Percentiles rank a stretch among this genome's conserved stretches.
phyloP scores from a whole-genome alignment of 352 stramenopile species.

The Phytophthora rubi region DNA sequence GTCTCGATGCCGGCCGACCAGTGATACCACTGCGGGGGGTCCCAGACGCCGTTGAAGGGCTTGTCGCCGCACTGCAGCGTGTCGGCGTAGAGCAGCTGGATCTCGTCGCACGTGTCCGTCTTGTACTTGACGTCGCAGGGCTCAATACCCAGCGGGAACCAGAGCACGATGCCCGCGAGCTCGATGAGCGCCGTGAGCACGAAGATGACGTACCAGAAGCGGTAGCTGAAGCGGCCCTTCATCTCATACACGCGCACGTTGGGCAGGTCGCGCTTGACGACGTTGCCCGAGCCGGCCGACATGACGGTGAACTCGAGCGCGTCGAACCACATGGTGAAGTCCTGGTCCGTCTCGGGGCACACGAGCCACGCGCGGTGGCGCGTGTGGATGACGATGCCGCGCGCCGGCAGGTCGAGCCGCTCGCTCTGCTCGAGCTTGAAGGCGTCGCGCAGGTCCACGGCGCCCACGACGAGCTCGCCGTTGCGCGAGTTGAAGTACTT shows the following conservation, averaged over 20 bases:
- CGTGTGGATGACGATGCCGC: conserved; percentile 80
- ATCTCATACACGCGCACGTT: conserved; percentile 83
- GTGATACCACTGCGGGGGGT: conserved; percentile 72
- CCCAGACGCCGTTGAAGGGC: conserved; percentile 79
- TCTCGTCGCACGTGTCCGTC: conserved; percentile 53
- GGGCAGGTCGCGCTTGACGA: conserved; percentile 80
- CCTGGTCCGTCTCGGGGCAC: conserved; percentile 81
- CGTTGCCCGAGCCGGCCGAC: conserved; percentile 69
- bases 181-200: conserved; percentile 71
- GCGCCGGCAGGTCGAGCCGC: conserved; percentile 68
- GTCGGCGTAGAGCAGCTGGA: conserved; percentile 59
- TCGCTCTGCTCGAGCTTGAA: conserved; percentile 85
- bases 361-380: conserved; percentile 76
- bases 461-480: conserved; percentile 74
- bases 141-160: conserved; percentile 54
- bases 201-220: conserved; percentile 78
- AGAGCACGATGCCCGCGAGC: conserved; percentile 48
- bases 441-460: conserved; percentile 75
- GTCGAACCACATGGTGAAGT: conserved; percentile 87
- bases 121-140: conserved; percentile 72
- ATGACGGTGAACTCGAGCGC: conserved; percentile 81
- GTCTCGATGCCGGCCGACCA: conserved; percentile 63
- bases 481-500: conserved; percentile 89
- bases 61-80: conserved; percentile 55
- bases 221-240: conserved; percentile 76